phyloP scores from a whole-genome alignment of 768 basidiomycete genomes.

The Agaricus blazei region DNA sequence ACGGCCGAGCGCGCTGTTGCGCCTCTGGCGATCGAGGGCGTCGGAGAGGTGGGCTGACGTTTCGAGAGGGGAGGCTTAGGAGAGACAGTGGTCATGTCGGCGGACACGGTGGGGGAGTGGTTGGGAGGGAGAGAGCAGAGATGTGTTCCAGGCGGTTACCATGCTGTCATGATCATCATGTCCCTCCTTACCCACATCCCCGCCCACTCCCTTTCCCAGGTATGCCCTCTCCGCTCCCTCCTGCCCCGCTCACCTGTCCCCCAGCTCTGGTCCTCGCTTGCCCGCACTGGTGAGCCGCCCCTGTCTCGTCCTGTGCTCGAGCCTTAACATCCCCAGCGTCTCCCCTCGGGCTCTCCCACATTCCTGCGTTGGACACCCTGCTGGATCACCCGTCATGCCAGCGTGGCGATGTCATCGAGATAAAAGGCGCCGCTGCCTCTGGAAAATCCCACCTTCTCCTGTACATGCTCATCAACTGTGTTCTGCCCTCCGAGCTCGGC shows the following conservation, averaged over 20 bases:
- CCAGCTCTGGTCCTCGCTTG: constrained; percentile 41
- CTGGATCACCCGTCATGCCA: constrained; percentile 16
- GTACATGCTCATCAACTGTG: constrained; percentile 52
- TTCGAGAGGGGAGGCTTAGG: constrained; percentile 41
- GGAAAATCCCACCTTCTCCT: constrained; percentile 82
- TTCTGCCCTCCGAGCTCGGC: constrained; percentile 46
- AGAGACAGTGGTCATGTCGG: constrained; percentile 39
- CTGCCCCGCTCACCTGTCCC: background rate
- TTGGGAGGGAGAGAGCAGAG: background rate
- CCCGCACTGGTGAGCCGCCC: constrained; percentile 26
- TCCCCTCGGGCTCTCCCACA: constrained; percentile 22
- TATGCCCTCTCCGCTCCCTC: constrained; percentile 8
- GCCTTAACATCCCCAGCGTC: constrained; percentile 18
- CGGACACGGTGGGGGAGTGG: background rate
- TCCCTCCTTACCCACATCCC: constrained; percentile 11
- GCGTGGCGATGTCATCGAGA: constrained; percentile 65
- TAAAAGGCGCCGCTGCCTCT: constrained; percentile 69
- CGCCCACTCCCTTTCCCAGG: constrained; percentile 10
- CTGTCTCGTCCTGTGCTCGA: background rate
- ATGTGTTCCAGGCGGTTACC: constrained; percentile 13
- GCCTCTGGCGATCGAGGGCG: constrained; percentile 44
- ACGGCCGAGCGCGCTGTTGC: constrained; percentile 65
- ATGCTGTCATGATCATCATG: constrained; percentile 8
- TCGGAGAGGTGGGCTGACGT: constrained; percentile 35
- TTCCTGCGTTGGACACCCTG: constrained; percentile 30